Evolutionary conservation across 768 basidiomycete genomes (phyloP).

Genomic region (Hebeloma cylindrosporum): DNA sequence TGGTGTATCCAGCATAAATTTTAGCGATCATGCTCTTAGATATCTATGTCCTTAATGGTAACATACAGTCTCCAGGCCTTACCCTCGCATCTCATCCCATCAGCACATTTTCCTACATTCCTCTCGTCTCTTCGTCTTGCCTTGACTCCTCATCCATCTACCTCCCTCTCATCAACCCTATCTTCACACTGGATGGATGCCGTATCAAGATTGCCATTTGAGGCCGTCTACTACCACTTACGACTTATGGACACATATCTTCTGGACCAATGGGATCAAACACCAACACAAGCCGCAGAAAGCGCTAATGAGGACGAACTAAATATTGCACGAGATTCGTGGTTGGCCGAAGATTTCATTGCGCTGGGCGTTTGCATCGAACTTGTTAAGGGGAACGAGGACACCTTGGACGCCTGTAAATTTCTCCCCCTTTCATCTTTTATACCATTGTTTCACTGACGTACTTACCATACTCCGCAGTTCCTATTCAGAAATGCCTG

Average conservation of each 20-base stretch:
- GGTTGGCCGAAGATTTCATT: conserved; percentile 49
- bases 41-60: conserved; percentile 55
- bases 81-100: conserved; percentile 42
- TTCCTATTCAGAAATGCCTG: conserved; percentile 45
- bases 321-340: conserved; percentile 39
- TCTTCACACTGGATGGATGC: conserved; percentile 32
- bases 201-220: conserved; percentile 25
- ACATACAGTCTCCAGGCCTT: conserved; percentile 50
- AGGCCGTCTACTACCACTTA: conserved; percentile 55
- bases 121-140: conserved; percentile 30
- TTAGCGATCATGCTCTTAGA: conserved; percentile 29
- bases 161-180: conserved; percentile 35
- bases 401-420: conserved; percentile 20
- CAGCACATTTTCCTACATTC: conserved; percentile 34
- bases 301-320: conserved; percentile 24
- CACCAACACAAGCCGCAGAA: conserved; percentile 5
- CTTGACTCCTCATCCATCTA: conserved; percentile 35
- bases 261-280: conserved; percentile 51
- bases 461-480: conserved; percentile 12
- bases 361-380: conserved; percentile 53
- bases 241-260: conserved; percentile 63
- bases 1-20: no score
- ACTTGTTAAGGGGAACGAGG: conserved; percentile 23
- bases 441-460: background rate
- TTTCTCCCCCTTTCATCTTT: background rate